phyloP scores from a whole-genome alignment of 108 stramenopile species.

The Nannochloropsis oceanica region DNA sequence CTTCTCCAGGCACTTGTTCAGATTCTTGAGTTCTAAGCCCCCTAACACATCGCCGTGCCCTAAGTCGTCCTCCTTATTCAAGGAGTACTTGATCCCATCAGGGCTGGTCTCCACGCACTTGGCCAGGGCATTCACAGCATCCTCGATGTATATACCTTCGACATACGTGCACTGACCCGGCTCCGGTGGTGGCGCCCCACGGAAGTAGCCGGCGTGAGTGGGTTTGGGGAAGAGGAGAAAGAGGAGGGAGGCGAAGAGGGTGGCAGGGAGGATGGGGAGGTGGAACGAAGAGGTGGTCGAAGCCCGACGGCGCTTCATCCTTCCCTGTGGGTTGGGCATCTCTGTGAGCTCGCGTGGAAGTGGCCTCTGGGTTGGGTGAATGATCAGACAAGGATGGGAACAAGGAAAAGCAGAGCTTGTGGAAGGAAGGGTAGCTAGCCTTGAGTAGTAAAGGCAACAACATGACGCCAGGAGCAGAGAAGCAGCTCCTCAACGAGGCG shows the following conservation, averaged over 20 bases:
- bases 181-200: neutral
- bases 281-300: neutral
- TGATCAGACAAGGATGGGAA: too few species aligned
- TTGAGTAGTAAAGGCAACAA: too few species aligned
- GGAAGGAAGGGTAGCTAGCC: too few species aligned
- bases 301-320: neutral
- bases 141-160: neutral
- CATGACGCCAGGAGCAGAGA: too few species aligned
- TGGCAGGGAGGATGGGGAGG: neutral
- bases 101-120: neutral
- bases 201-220: neutral
- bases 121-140: neutral
- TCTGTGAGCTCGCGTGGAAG: too few species aligned
- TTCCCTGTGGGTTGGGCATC: too few species aligned
- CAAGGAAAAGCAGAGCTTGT: too few species aligned
- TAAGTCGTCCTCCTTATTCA: neutral
- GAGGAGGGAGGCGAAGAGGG: neutral
- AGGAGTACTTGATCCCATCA: neutral
- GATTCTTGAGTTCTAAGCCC: neutral
- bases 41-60: neutral
- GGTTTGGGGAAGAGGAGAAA: neutral
- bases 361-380: too few species aligned
- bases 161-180: neutral
- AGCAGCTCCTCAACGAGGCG: too few species aligned
- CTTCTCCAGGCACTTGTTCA: neutral